Evolutionary conservation across 1,284 basidiomycete genomes (phyloP), one percentile per base, ranked within the genome.

Genomic region (Pseudozyma tsukubaensis): DNA sequence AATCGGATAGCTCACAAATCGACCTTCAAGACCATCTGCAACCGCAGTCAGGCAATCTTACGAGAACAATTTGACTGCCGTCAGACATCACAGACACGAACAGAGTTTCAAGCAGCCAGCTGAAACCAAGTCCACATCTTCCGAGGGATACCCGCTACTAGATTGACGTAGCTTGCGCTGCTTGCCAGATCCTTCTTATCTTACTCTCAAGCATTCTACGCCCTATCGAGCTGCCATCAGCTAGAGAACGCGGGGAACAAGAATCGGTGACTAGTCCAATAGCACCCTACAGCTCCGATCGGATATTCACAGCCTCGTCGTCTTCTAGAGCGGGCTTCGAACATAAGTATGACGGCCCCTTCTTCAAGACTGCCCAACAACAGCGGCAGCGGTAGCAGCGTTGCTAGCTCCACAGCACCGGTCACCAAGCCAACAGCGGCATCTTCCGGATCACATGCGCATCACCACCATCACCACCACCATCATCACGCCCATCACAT

Each of bases 401-500:
- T 60, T 45, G 57, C 60, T 7, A 64, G 60, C 54, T 52, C 57
- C 21, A 37, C 53, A 44, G 60, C 57, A 32, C 51, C 66, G 21
- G 34, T 56, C 12, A 8, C 48, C 11, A 35, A 42, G 35, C 51
- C 44, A 8, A 44, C 52, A 19, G 44, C 58, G 4, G n/a, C 53
- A 19, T 18, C 43, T 12, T n/a, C 39, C 1, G 47, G 43, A 13
- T 50, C 57, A 14, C 52, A 52, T 19, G 44, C 29, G 42, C 49
- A 72, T 39, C 64, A 75, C 24, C 72, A 75, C 40, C 72, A 75
- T 36, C 72, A 75, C 14, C 72, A 74, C 18, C 66, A 70, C 40
- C 72, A 75, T 32, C 72, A 75, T 35, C 67, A 71, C 39, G 59
- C 67, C 21, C 63, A 70, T n/a, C 72, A 75, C 45, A 70, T 71